phyloP scores from a whole-genome alignment of 2,329 filamentous ascomycete species.

The Plenodomus biglobosus region DNA sequence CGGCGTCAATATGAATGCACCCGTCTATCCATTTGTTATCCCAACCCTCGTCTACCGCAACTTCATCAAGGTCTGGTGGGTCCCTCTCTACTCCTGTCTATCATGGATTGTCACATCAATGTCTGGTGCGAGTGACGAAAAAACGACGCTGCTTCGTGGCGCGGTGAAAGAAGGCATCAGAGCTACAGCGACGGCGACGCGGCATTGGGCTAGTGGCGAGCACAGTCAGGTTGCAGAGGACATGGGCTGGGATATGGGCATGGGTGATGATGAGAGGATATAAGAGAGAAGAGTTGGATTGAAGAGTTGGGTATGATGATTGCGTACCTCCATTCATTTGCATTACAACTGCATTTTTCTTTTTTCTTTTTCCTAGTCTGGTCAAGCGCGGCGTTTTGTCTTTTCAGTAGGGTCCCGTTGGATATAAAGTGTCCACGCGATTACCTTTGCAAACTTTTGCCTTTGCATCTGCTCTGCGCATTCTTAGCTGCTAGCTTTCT shows the following conservation, averaged over 20 bases:
- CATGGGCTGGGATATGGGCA: slow-evolving; percentile 25
- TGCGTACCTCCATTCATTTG: too few species aligned
- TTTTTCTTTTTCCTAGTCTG: too few species aligned
- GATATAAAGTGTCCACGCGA: too few species aligned
- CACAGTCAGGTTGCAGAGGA: slow-evolving; percentile 12
- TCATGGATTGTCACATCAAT: slow-evolving; percentile 20
- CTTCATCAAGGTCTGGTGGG: slow-evolving; percentile 40
- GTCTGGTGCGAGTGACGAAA: background rate
- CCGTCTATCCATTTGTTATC: slow-evolving; percentile 57
- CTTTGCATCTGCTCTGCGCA: too few species aligned
- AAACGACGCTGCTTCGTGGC: background rate
- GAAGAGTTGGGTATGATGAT: background rate
- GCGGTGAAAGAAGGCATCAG: slow-evolving; percentile 4
- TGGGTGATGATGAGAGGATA: slow-evolving; percentile 27
- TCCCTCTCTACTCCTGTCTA: slow-evolving; percentile 28
- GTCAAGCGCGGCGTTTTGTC: too few species aligned
- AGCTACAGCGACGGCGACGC: slow-evolving; percentile 9
- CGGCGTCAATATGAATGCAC: slow-evolving; percentile 55
- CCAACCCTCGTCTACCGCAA: slow-evolving; percentile 56
- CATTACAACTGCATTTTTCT: too few species aligned
- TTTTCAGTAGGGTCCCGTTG: too few species aligned
- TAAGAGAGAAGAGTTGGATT: background rate
- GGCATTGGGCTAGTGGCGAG: background rate
- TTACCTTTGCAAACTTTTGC: too few species aligned
- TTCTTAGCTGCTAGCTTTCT: too few species aligned